Percentiles rank a stretch among this genome's conserved stretches.
These are phyloP conservation scores for Kazachstania psychrophila DNA, from an alignment of 805 yeast species.

Conservation along the genomic window DNA sequence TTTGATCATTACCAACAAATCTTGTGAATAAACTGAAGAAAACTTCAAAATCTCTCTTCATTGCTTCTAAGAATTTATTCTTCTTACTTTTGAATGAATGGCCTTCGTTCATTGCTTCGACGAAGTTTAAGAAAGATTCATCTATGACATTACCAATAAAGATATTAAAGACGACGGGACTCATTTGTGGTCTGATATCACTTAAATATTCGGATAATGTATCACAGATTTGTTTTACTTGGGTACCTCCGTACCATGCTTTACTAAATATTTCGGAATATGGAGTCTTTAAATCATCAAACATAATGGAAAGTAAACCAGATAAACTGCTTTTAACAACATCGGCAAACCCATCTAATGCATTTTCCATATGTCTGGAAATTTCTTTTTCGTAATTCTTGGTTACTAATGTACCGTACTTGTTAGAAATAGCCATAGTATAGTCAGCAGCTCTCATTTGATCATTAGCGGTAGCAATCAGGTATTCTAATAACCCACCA, in stretches of 20 bases:
- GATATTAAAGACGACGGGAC: constrained; percentile 45
- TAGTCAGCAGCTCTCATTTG: constrained; percentile 65
- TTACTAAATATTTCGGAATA: constrained; percentile 55
- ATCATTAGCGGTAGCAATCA: constrained; percentile 77
- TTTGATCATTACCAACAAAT: constrained; percentile 32
- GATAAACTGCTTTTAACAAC: constrained; percentile 57
- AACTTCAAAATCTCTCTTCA: constrained; percentile 52
- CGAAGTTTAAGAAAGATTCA: constrained; percentile 41
- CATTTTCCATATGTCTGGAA: constrained; percentile 45
- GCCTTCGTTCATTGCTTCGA: constrained; percentile 37
- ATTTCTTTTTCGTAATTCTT: constrained; percentile 55
- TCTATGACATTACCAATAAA: constrained; percentile 46
- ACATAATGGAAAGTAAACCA: constrained; percentile 49
- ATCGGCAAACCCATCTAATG: constrained; percentile 72
- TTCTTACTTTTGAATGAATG: constrained; percentile 36
- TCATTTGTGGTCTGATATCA: constrained; percentile 49
- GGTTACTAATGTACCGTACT: constrained; percentile 52
- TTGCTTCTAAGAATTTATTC: constrained; percentile 39
- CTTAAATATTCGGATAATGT: constrained; percentile 67
- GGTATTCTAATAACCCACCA: constrained; percentile 74
- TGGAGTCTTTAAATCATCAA: constrained; percentile 61
- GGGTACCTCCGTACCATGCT: constrained; percentile 55
- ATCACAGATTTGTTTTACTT: constrained; percentile 54
- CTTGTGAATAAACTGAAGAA: constrained; percentile 46
- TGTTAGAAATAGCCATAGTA: constrained; percentile 58